Evolutionary conservation across 164 flowering plant species (phyloP).

Genomic region (Vitis cinerea): DNA sequence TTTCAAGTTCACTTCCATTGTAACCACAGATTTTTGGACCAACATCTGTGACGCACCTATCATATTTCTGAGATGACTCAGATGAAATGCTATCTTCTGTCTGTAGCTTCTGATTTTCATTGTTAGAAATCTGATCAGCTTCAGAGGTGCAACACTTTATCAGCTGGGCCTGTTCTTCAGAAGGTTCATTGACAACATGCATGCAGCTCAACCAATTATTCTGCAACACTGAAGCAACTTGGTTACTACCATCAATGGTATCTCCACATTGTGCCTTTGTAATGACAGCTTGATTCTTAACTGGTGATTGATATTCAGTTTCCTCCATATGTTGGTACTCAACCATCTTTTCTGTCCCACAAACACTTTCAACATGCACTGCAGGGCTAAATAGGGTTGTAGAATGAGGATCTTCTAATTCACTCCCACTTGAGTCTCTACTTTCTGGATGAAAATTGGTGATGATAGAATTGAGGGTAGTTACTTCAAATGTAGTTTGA

Average conservation of each 20-base stretch:
- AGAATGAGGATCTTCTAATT: conserved; percentile 4
- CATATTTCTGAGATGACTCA: conserved; percentile 5
- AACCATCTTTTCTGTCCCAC: neutral
- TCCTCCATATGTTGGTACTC: conserved; percentile 1
- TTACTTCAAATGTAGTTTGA: neutral
- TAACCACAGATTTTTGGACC: conserved; percentile 2
- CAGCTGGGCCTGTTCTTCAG: conserved; percentile 2
- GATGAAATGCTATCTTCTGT: conserved; percentile 1
- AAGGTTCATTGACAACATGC: conserved; percentile 4
- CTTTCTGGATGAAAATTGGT: neutral
- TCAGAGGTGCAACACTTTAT: conserved; percentile 8
- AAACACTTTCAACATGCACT: conserved; percentile 10
- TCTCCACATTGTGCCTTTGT: conserved; percentile 11
- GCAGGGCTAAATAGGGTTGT: neutral
- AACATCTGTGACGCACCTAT: conserved; percentile 5
- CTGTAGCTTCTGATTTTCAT: conserved; percentile 6
- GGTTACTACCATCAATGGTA: neutral
- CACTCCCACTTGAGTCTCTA: neutral
- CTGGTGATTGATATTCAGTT: neutral
- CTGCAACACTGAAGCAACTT: neutral
- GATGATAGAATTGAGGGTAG: too few relatives aligned
- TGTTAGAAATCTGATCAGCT: conserved; percentile 1
- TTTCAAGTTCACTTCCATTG: conserved; percentile 4
- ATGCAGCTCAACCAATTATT: neutral
- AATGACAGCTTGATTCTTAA: neutral